These are phyloP conservation scores for Pyricularia sp. DNA, from an alignment of 2,329 filamentous ascomycete species.

Conservation along the genomic window DNA sequence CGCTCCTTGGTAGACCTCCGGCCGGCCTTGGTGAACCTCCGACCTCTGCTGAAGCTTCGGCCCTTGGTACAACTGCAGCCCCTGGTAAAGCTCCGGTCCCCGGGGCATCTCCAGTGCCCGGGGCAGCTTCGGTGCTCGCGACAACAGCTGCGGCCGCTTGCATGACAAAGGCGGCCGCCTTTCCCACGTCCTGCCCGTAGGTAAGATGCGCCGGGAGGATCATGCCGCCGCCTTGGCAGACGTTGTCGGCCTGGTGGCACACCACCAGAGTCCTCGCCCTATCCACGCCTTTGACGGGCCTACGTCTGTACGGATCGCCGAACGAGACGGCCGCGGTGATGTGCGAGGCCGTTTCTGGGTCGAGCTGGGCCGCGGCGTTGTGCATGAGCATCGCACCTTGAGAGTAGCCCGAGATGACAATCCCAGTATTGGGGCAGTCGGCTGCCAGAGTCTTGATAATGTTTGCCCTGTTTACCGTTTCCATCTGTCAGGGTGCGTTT, in stretches of 20 bases:
- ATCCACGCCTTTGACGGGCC: conserved; percentile 10
- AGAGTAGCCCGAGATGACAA: conserved; percentile 30
- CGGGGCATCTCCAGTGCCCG: too few species aligned
- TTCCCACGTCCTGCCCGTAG: conserved; percentile 13
- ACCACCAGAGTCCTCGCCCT: conserved; percentile 11
- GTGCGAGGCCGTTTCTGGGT: conserved; percentile 10
- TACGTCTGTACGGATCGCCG: conserved; percentile 17
- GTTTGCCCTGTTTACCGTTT: conserved; percentile 19
- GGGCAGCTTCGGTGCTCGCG: too few species aligned
- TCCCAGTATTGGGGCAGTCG: conserved; percentile 27
- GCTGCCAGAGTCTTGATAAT: conserved; percentile 16
- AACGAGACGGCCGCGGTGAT: conserved; percentile 19
- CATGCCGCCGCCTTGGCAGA: conserved; percentile 16
- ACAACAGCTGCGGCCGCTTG: too few species aligned
- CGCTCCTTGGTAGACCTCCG: too few species aligned
- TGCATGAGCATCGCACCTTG: conserved; percentile 21
- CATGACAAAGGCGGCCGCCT: conserved; percentile 16
- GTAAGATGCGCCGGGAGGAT: conserved; percentile 17
- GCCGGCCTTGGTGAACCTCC: too few species aligned
- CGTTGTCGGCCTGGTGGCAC: conserved; percentile 15
- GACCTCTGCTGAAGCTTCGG: too few species aligned
- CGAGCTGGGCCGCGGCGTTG: conserved; percentile 15
- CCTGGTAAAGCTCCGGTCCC: too few species aligned
- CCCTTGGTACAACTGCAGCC: too few species aligned
- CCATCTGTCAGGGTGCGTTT: too few species aligned